Evolutionary conservation across 352 stramenopile genomes (phyloP), one percentile per base, ranked within the genome.

Genomic region (Blastocystis sp.): DNA sequence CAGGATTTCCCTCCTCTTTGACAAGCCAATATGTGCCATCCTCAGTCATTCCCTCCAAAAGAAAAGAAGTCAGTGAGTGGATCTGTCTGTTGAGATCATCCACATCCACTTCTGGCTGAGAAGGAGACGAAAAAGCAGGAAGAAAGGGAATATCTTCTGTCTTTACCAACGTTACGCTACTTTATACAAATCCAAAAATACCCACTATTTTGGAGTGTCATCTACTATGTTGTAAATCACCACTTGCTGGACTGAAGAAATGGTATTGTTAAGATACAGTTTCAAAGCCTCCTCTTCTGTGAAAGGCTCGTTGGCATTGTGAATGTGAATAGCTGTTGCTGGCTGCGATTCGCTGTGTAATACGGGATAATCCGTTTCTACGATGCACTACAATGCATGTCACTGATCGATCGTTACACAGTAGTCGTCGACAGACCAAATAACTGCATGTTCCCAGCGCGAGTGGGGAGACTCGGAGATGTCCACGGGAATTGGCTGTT

Each of bases 351-450:
- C 43, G 16, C 26, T 8, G 47, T 34, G 47, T 4, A 81, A 8
- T 16, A 81, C 70, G 26, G 70, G 70, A n/a, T 81, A 81, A 37
- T 81, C 70, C 9, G 70, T 81, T 53, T 81, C 70, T 13, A 81
- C 43, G 2, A 81, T 56, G 45, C 70, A 81, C 70, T 81, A 64
- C 26, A 24, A 9, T 9, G 8, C 5, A 81, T 6, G 0, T 0
- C 7, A 20, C 3, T 0, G 20, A 63, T 1, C 24, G 11, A 43
- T 5, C 3, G 11, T 7, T n/a, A 81, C 70, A 39, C 30, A 81
- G 26, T 43, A n/a, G 50, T 65, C 16, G 30, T 62, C 70, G 7
- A 62, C 39, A 37, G 39, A 64, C 70, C 70, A 81, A 34, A 81
- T 47, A 7, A 56, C 43, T 16, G 39, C 26, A n/a, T 81, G 70